phyloP scores from a whole-genome alignment of 305 asterid genomes.

The Ajuga reptans region DNA sequence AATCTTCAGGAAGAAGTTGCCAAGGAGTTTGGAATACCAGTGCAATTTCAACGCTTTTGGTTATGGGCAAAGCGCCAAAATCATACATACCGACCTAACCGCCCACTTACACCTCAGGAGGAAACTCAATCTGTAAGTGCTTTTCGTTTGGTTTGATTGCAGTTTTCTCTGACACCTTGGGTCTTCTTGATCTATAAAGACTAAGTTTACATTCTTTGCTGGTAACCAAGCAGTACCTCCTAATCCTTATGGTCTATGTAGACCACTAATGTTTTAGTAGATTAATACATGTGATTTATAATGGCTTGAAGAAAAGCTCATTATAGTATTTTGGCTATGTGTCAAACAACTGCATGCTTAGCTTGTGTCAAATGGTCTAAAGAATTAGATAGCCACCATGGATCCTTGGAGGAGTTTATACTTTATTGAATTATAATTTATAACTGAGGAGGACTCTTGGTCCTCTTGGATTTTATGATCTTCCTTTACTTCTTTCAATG shows the following conservation, averaged over 20 bases:
- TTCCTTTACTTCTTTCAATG: background rate
- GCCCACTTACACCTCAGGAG: constrained; percentile 50
- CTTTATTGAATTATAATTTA: background rate
- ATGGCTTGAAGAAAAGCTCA: background rate
- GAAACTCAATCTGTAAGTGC: constrained; percentile 56
- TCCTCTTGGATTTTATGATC: background rate
- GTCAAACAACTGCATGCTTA: background rate
- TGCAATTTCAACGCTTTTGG: constrained; percentile 63
- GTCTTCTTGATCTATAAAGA: background rate
- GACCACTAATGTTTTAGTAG: background rate
- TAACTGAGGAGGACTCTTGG: background rate
- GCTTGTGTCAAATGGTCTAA: background rate
- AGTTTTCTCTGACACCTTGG: background rate
- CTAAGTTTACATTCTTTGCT: background rate
- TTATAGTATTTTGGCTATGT: background rate
- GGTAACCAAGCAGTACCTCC: background rate
- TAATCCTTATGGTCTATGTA: background rate
- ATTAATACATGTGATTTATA: background rate
- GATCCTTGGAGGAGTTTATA: background rate
- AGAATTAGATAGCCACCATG: background rate
- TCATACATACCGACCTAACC: constrained; percentile 63
- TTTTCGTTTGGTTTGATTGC: constrained; percentile 10
- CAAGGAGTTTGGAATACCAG: constrained; percentile 57
- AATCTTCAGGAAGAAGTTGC: constrained; percentile 54
- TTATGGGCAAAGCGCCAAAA: constrained; percentile 70